Percentiles rank a stretch among this genome's conserved stretches.
Evolutionary conservation across 2,329 filamentous ascomycete genomes (phyloP).

Genomic region (Myriosclerotinia curreyana): DNA sequence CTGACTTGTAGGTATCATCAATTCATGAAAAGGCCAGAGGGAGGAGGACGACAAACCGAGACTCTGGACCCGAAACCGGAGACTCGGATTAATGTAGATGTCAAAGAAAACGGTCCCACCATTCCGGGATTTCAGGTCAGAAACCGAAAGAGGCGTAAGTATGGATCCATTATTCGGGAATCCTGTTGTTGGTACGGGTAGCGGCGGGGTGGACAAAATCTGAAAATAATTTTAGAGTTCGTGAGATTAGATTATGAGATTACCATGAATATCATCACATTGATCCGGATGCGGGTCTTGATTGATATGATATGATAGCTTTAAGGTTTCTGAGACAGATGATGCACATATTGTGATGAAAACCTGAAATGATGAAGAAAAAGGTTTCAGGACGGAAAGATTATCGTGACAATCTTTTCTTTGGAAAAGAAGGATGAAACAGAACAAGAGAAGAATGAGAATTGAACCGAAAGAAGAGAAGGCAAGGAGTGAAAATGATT

Average conservation of each 20-base stretch:
- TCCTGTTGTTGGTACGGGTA: neutral
- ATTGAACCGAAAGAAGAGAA: neutral
- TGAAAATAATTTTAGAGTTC: neutral
- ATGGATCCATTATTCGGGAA: neutral
- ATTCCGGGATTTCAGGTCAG: neutral
- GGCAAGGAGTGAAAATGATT: neutral
- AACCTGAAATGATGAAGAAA: neutral
- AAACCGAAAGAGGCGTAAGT: neutral
- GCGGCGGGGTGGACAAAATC: neutral
- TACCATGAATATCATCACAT: neutral
- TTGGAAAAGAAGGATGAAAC: conserved; percentile 3
- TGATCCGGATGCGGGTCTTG: neutral
- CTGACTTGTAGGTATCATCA: neutral
- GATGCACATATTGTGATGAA: conserved; percentile 1
- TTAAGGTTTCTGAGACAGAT: conserved; percentile 3
- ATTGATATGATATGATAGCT: conserved; percentile 5
- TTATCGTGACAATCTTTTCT: neutral
- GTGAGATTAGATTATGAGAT: conserved; percentile 7
- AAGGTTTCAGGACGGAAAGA: conserved; percentile 10
- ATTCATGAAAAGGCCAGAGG: neutral
- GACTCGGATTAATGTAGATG: conserved; percentile 15
- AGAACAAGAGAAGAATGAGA: conserved; percentile 4
- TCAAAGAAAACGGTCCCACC: conserved; percentile 4
- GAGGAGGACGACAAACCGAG: neutral
- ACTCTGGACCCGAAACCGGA: conserved; percentile 14